Evolutionary conservation across 2,329 filamentous ascomycete genomes (phyloP), one percentile per base, ranked within the genome.

Genomic region (Microdochium trichocladiopsis): DNA sequence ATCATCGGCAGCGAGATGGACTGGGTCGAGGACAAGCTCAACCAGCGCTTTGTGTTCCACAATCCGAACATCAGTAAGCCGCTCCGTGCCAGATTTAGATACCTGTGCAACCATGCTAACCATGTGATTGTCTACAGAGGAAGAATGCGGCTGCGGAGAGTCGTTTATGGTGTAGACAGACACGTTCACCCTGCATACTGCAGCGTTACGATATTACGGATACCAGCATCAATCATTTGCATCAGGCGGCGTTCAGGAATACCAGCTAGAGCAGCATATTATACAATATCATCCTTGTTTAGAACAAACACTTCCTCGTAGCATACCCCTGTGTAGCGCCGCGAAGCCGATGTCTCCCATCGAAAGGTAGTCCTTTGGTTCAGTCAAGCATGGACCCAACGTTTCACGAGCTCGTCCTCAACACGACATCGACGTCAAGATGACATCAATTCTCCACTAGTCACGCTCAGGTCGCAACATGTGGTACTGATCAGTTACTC

Each of bases 1-100:
- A 97, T 99, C 51, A 96, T 99, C 62, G 94, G 94, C 4, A 96
- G 88, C 65, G 93, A 97, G 73, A 99, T 99, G 94, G 94, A 99
- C 66, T 99, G 93, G 92, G 79, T 93, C 11, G 92, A 97, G 72
- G 94, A 97, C 63, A 96, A 95, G 74, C 73, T 99, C 58, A 95
- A 87, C 68, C 82, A 92, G 70, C 80, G 89, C 58, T 99, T 99
- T 69, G 85, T 96, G 50, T 99, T 99, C 73, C 86, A 83, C 67
- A 99, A 99, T 68, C 94, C 94, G 2, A 99, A 99, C 65, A 97
- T 97, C 67, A 99, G 92, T 96, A 75, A 82, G 92, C 85, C 10
- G 31, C 41, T 16, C 23, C 47, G 3, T 18, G 6, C 12, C 14
- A 37, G 4, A 11, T 4, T 37, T 37, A 24, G 14, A 18, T 21